These are phyloP conservation scores for Sextonia rubra DNA, from an alignment of 164 flowering plant genomes.

Conservation along the genomic window DNA sequence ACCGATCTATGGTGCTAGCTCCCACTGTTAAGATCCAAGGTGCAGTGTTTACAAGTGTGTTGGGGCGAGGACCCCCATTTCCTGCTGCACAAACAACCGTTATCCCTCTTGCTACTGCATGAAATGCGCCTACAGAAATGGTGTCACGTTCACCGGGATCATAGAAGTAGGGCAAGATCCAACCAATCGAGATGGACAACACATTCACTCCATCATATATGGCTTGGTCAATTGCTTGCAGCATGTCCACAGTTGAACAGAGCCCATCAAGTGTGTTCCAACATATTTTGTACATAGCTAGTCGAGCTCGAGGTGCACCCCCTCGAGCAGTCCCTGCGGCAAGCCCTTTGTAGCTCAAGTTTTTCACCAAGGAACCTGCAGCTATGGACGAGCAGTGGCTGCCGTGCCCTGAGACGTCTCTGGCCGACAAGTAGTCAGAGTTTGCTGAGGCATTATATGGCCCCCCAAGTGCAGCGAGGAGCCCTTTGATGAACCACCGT, in stretches of 20 bases:
- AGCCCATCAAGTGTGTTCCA: slow-evolving; percentile 10
- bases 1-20: slow-evolving; percentile 61
- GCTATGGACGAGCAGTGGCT: slow-evolving; percentile 26
- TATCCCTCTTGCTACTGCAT: slow-evolving; percentile 50
- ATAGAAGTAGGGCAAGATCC: slow-evolving; percentile 3
- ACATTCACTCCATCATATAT: slow-evolving; percentile 30
- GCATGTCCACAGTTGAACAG: slow-evolving; percentile 19
- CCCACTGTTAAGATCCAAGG: slow-evolving; percentile 74
- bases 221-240: slow-evolving; percentile 29
- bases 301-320: slow-evolving; percentile 25
- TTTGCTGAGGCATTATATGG: background rate
- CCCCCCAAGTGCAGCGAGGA: background rate
- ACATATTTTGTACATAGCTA: slow-evolving; percentile 26
- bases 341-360: slow-evolving; percentile 16
- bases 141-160: slow-evolving; percentile 21
- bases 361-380: slow-evolving; percentile 17
- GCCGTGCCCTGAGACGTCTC: slow-evolving; percentile 22
- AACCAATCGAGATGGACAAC: slow-evolving; percentile 22
- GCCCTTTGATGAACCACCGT: slow-evolving; percentile 26
- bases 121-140: slow-evolving; percentile 47
- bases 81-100: slow-evolving; percentile 48
- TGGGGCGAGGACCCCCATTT: slow-evolving; percentile 35
- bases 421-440: slow-evolving; percentile 15
- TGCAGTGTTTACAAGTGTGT: slow-evolving; percentile 33
- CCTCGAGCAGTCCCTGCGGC: slow-evolving; percentile 22